phyloP scores from a whole-genome alignment of 2,329 filamentous ascomycete genomes.

The Hypoxylon sp. region DNA sequence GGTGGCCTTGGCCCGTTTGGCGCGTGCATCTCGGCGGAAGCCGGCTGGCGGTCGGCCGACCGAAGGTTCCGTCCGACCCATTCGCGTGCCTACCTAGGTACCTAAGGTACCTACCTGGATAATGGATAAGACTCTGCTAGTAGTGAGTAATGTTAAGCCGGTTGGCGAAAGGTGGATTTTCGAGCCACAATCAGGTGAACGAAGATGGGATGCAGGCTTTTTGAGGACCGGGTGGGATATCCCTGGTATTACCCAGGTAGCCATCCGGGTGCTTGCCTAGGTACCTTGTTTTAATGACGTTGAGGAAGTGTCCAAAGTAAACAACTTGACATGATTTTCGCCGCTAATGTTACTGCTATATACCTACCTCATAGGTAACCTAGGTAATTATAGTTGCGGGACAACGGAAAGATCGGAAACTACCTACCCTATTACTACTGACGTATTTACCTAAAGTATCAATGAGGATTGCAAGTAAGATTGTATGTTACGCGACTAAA shows the following conservation, averaged over 20 bases:
- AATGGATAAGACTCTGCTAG: neutral
- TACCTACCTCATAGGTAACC: too few relatives aligned
- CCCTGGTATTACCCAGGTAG: neutral
- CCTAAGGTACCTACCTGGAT: too few relatives aligned
- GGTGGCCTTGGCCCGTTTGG: constrained; percentile 67
- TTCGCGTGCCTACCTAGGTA: constrained; percentile 22
- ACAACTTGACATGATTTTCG: too few relatives aligned
- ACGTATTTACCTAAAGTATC: too few relatives aligned
- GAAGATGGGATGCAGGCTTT: neutral
- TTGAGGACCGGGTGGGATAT: neutral
- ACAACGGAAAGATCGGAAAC: too few relatives aligned
- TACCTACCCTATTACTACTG: too few relatives aligned
- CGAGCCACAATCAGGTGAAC: neutral
- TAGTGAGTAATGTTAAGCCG: neutral
- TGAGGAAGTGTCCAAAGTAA: neutral
- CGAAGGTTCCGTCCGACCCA: constrained; percentile 50
- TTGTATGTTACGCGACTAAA: too few relatives aligned
- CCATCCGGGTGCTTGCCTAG: neutral
- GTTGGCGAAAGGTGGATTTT: neutral
- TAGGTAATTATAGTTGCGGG: too few relatives aligned
- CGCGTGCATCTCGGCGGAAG: constrained; percentile 54
- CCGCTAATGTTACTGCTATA: too few relatives aligned
- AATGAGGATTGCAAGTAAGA: too few relatives aligned
- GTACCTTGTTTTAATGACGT: neutral
- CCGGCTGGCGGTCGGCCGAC: constrained; percentile 46